phyloP scores from a whole-genome alignment of 371 early-diverging fungal species.

The Polyrhizophydium stewartii region DNA sequence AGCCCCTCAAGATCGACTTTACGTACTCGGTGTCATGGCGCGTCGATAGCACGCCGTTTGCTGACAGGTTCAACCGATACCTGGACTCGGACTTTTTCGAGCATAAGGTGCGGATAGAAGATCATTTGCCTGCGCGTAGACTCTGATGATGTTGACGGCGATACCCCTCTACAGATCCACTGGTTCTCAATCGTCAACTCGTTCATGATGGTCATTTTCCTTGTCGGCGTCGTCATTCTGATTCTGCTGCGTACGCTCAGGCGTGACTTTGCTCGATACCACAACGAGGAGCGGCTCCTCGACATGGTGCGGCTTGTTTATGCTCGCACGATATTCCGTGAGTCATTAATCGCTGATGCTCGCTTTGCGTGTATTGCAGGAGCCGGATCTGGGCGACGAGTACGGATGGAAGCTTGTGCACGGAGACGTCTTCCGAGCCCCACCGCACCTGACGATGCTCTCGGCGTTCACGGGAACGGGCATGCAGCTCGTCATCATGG shows the following conservation, averaged over 20 bases:
- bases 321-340: neutral
- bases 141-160: too few species aligned
- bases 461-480: conserved; percentile 73
- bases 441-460: conserved; percentile 62
- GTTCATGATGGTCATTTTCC: conserved; percentile 77
- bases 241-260: conserved; percentile 70
- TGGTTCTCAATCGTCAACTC: conserved; percentile 85
- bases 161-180: conserved; percentile 63
- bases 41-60: conserved; percentile 51
- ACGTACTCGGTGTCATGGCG: conserved; percentile 71
- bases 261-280: conserved; percentile 76
- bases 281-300: conserved; percentile 65
- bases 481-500: conserved; percentile 59
- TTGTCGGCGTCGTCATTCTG: conserved; percentile 70
- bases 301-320: conserved; percentile 53
- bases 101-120: conserved; percentile 49
- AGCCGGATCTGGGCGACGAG: conserved; percentile 78
- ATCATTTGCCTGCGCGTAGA: too few species aligned
- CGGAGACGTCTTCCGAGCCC: conserved; percentile 82
- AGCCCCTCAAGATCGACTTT: conserved; percentile 46
- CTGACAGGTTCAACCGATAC: conserved; percentile 60
- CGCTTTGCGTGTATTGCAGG: conserved; percentile 34
- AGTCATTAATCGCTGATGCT: neutral
- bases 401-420: conserved; percentile 91
- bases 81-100: conserved; percentile 75